Base-by-base conservation (phyloP, 306 rosid genomes). In the Prunus fruticosa region DNA sequence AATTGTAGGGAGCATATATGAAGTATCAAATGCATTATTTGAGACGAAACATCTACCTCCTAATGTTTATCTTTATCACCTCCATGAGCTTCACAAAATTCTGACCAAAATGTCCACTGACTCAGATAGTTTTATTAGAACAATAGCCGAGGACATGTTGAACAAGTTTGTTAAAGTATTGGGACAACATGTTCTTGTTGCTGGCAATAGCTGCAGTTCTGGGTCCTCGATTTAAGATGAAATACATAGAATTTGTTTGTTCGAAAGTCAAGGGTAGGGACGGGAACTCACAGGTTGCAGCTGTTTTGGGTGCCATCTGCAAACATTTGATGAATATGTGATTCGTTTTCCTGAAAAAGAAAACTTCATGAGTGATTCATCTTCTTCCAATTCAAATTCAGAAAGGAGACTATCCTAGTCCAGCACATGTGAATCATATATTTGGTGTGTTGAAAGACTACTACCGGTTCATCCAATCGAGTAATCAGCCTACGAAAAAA, bases 171-270 rank as follows among this genome's bases (percentile, higher is more conserved):
- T 20, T 20, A 60, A 60, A 61, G 27, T 78, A 69, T 10, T 61
- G 69, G 70, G 43, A 78, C 4, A 62, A 69, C 69, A 78, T 47
- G 64, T 69, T 78, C 64, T 14, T 60, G 54, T n/a, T 49, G 34
- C 32, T 28, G 75, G 76, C 76, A n/a, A 61, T 69, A 11, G 38
- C 81, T 69, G 69, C 53, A 13, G 81, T 3, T 20, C 69, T 77
- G 76, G 64, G 61, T 64, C 81, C 76, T 69, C 53, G 64, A 15
- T 61, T 60, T 34, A 69, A 78, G 70, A 49, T 78, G 75, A 13
- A 70, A 4, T 78, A 47, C n/a, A 9, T 78, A 30, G 76, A 61
- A 8, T 69, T 60, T 32, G 20, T 72, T 13, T 69, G 52, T 20
- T 23, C 64, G 20, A 49, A 47, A 60, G 32, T 46, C 4, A 20